These are phyloP conservation scores for Epichloe sibirici DNA, from an alignment of 2,329 filamentous ascomycete species.

Conservation along the genomic window DNA sequence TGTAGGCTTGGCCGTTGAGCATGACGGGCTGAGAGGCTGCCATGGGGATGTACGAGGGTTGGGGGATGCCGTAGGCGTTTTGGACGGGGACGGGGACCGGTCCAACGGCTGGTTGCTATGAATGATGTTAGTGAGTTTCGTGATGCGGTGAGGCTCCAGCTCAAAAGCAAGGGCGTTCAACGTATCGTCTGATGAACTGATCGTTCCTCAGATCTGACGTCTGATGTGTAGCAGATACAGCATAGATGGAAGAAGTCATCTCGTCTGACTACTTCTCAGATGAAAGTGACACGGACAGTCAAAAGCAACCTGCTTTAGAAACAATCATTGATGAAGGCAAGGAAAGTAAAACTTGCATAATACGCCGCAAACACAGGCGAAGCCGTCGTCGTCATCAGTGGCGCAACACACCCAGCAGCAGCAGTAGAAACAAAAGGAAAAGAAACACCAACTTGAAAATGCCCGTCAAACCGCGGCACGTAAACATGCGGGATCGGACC, in stretches of 20 bases:
- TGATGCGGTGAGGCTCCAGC: neutral
- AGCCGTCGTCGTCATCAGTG: slow-evolving; percentile 18
- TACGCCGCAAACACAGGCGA: slow-evolving; percentile 21
- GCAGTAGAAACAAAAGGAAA: slow-evolving; percentile 13
- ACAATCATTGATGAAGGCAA: neutral
- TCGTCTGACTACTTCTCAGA: neutral
- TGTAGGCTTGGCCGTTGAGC: slow-evolving; percentile 18
- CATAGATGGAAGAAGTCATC: neutral
- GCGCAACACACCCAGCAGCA: slow-evolving; percentile 9
- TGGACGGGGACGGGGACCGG: slow-evolving; percentile 16
- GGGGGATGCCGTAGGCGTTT: slow-evolving; percentile 20
- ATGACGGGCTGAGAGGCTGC: slow-evolving; percentile 20
- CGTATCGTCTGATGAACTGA: neutral
- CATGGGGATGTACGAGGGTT: slow-evolving; percentile 11
- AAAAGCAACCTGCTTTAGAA: slow-evolving; percentile 6
- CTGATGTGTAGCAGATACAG: neutral
- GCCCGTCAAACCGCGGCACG: slow-evolving; percentile 37
- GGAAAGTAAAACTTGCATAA: slow-evolving; percentile 25
- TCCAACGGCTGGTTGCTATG: slow-evolving; percentile 20
- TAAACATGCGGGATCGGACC: slow-evolving; percentile 45
- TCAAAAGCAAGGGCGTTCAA: too few relatives aligned
- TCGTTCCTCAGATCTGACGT: neutral
- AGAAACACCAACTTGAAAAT: slow-evolving; percentile 21
- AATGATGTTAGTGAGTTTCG: slow-evolving; percentile 6
- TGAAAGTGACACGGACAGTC: neutral